phyloP scores from a whole-genome alignment of 352 stramenopile genomes.

The Phytophthora cactorum region DNA sequence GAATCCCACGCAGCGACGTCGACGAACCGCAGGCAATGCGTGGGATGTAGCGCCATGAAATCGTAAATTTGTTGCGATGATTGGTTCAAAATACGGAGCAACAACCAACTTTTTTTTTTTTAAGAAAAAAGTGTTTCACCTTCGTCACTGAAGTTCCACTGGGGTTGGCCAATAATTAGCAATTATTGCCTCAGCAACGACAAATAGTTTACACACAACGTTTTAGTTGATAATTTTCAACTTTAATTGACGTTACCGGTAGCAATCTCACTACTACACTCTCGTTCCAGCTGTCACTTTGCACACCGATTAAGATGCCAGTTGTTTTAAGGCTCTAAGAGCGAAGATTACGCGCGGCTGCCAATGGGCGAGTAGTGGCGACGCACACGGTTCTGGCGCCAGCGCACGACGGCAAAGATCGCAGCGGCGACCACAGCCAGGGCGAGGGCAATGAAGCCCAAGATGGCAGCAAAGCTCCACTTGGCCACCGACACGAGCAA shows the following conservation, averaged over 20 bases:
- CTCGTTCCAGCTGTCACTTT: not conserved
- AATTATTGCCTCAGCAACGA: too few relatives aligned
- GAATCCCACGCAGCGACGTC: conserved; percentile 53
- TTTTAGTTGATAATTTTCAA: too few relatives aligned
- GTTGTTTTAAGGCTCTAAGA: too few relatives aligned
- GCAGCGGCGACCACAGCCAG: conserved; percentile 22
- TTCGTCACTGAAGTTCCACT: too few relatives aligned
- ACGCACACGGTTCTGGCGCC: conserved; percentile 38
- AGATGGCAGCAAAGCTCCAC: conserved; percentile 36
- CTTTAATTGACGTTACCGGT: not conserved
- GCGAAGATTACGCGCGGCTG: conserved; percentile 28
- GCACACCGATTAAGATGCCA: not conserved
- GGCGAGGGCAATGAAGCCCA: conserved; percentile 30
- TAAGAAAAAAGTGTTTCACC: too few relatives aligned
- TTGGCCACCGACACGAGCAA: conserved; percentile 36
- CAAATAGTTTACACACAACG: too few relatives aligned
- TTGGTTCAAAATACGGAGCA: not conserved
- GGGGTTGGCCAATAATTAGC: too few relatives aligned
- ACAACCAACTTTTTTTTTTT: too few relatives aligned
- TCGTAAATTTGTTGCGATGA: not conserved
- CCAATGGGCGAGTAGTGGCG: conserved; percentile 61
- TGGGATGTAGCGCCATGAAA: not conserved
- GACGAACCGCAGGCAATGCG: conserved; percentile 36
- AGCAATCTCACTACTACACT: not conserved
- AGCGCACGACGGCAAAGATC: conserved; percentile 42